Evolutionary conservation across 176 grass and related monocot genomes (phyloP), one percentile per base, ranked within the genome.

Genomic region (Paspalum vaginatum): DNA sequence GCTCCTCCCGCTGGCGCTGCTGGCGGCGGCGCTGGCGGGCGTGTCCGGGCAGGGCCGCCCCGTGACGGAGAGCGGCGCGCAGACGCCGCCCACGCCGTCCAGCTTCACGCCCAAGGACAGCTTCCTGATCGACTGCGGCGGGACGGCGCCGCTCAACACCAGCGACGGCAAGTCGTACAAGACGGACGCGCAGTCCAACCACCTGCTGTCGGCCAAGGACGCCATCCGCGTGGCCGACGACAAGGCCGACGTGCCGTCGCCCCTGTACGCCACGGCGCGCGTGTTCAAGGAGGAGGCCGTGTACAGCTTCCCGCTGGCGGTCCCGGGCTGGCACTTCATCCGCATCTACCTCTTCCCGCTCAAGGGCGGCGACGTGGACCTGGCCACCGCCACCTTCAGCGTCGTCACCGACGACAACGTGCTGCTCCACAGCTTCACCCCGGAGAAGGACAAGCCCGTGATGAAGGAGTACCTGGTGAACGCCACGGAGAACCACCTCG

Each of bases 391-490:
- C 2, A 79, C 88, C 7, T 98, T 98, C 77, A 77, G 70, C 76
- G 90, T 98, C 25, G 12, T 16, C 61, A 98, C 95, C 17, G 86
- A 93, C 46, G 49, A 39, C 5, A 80, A 89, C 39, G 95, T 98
- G 13, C 90, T 98, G 17, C 95, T 98, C 18, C 95, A 94, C 57
- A 91, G 88, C 86, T 95, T 95, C 92, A 93, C 70, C 2, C 11
- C 84, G 15, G 87, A 95, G 61, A 55, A 32, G 32, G 32, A 76
- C 0, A 77, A 91, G 61, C 85, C 78, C 18, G 81, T 79, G 1
- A 42, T 98, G 57, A 98, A 93, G 78, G 95, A 98, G 88, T 98
- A 74, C 77, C 50, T 98, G 11, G 1, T 98, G 14, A 98, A 95
- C 55, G 88, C 88, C 53, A 98, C 95, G 26, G 65, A 87, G 52